A percentile compares a stretch with the other conserved stretches of the same genome.
Evolutionary conservation across 495 filamentous ascomycete genomes (phyloP).

Genomic region (Poronia punctata): DNA sequence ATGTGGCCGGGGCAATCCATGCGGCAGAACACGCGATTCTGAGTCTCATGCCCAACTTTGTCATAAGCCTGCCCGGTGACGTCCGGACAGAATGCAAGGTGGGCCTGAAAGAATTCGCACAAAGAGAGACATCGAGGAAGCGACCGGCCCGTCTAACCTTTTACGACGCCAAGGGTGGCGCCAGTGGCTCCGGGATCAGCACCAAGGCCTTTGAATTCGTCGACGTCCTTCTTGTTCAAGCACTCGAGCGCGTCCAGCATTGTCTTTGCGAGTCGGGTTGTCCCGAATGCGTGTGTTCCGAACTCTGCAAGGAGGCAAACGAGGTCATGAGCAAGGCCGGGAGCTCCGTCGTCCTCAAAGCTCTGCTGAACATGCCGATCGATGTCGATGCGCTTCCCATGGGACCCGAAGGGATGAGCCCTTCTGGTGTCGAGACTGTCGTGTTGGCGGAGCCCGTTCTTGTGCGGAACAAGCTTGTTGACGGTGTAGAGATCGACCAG

Average conservation of each 20-base stretch:
- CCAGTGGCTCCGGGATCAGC: conserved; percentile 74
- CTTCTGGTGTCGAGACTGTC: conserved; percentile 78
- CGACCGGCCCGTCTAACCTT: conserved; percentile 85
- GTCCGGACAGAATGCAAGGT: conserved; percentile 92
- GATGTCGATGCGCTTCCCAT: conserved; percentile 72
- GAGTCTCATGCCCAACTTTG: conserved; percentile 80
- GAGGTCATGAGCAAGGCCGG: conserved; percentile 92
- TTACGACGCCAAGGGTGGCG: conserved; percentile 89
- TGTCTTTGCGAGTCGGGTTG: conserved; percentile 73
- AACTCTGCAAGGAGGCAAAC: conserved; percentile 81
- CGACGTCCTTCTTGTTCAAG: conserved; percentile 68
- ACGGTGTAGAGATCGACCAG: conserved; percentile 16
- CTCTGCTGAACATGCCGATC: conserved; percentile 66
- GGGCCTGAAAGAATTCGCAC: conserved; percentile 69
- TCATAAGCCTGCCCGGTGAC: conserved; percentile 75
- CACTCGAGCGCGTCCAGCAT: conserved; percentile 65
- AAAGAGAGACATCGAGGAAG: conserved; percentile 54
- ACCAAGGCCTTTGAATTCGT: conserved; percentile 91
- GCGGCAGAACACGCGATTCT: conserved; percentile 89
- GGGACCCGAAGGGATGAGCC: conserved; percentile 62
- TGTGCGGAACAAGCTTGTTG: conserved; percentile 12
- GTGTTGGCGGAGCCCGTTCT: conserved; percentile 60
- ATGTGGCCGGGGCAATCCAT: conserved; percentile 86
- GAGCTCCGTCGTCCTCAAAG: conserved; percentile 68
- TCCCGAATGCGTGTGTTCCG: conserved; percentile 77